Evolutionary conservation across 108 stramenopile species (phyloP), one percentile per base, ranked within the genome.

Genomic region (Skeletonema potamos): DNA sequence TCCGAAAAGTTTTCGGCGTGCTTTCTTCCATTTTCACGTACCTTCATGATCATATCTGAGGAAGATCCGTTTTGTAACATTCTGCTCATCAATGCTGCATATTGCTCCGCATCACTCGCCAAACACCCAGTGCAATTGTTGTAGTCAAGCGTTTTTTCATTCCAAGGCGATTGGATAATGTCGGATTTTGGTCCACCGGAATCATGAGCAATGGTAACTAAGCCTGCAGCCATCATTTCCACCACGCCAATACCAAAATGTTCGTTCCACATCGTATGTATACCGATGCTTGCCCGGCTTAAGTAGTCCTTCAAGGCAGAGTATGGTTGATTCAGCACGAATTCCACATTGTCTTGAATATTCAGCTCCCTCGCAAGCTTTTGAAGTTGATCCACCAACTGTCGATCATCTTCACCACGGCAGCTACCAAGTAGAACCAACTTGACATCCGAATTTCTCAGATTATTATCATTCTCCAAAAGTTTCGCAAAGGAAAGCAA

Each of bases 211-310:
- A 99, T 79, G 0, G 87, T 82, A 6, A 99, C 71, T 70, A 97
- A 51, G n/a, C 98, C 98, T 4, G 99, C 96, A 3, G 98, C 97
- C 92, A 95, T 92, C 93, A 97, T 97, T 82, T 99, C 99, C 66
- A 99, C 99, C 28, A 99, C 95, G 12, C 96, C 96, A 71, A 99
- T 99, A n/a, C 99, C 99, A 81, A 99, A 99, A 85, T 99, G 99
- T 73, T 99, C 99, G 65, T 97, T 97, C 89, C 98, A 96, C 99
- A 99, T 99, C 18, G 98, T 98, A 78, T 99, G 99, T n/a, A 99
- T 76, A 6, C 99, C 99, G 13, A 98, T 81, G 24, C 83, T 85
- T 6, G 95, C 89, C 56, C 71, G 43, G 4, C 71, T 58, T 24
- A 99, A 86, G 65, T 84, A 90, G 2, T 85, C 79, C 66, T 87